Evolutionary conservation across 1,139 yeast species (phyloP).

Genomic region (Candida sojae): DNA sequence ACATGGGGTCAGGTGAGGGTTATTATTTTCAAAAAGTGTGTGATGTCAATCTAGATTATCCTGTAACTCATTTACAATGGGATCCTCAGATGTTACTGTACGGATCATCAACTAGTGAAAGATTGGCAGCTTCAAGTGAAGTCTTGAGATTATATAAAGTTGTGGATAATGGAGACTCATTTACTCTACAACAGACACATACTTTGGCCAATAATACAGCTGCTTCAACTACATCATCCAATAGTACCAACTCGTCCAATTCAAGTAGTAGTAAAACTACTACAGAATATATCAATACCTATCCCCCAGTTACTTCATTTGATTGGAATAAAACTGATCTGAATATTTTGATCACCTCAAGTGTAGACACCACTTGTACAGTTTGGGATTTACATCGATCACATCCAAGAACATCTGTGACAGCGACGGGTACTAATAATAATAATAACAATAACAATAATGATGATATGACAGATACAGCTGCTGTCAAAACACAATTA

Average conservation of each 20-base stretch:
- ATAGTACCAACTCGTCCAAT: constrained; percentile 8
- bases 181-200: constrained; percentile 40
- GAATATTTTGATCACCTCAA: constrained; percentile 73
- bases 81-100: constrained; percentile 49
- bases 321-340: constrained; percentile 87
- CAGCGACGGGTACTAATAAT: not conserved
- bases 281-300: constrained; percentile 43
- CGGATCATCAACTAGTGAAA: constrained; percentile 28
- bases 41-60: constrained; percentile 62
- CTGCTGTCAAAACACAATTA: constrained; percentile 86
- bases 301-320: constrained; percentile 87
- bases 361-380: constrained; percentile 96
- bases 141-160: constrained; percentile 68
- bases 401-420: constrained; percentile 12
- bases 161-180: constrained; percentile 34
- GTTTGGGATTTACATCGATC: constrained; percentile 78
- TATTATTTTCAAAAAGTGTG: constrained; percentile 50
- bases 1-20: constrained; percentile 30
- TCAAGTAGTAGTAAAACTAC: constrained; percentile 1
- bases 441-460: not conserved
- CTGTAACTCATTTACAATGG: constrained; percentile 73
- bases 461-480: constrained; percentile 39
- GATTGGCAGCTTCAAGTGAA: constrained; percentile 71
- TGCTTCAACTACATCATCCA: constrained; percentile 16
- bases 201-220: constrained; percentile 42